Evolutionary conservation across 75 land plant species (phyloP), one percentile per base, ranked within the genome.

Genomic region (Larix kaempferi): DNA sequence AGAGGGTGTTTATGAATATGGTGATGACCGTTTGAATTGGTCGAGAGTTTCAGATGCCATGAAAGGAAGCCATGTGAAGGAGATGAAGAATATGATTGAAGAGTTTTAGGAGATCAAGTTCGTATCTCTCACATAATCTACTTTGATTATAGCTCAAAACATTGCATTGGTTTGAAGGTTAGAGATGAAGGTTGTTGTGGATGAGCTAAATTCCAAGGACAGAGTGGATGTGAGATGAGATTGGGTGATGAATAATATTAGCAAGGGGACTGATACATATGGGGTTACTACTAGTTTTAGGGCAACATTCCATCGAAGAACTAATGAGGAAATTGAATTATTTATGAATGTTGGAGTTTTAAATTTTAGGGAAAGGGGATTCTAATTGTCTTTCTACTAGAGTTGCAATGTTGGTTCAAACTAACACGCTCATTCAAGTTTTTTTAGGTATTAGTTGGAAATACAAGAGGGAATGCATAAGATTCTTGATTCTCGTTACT

Each of bases 371-470:
- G 62, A 27, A 11, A 2, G 41, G 22, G n/a, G 86, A 57, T 22
- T 37, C 13, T 2, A 83, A 29, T 26, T 49, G 54, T 49, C 81
- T 92, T 23, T 77, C 96, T 19, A 76, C 97, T 22, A 78, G 91
- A 27, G 90, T 77, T 17, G 84, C 87, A 33, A 92, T 92, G 89
- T 83, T 92, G 58, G 94, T 92, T 12, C 69, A 93, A 5, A 89
- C 90, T 13, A 91, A 91, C 71, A 90, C 86, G 10, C 84, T 91
- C 57, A 78, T 91, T 86, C 94, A 90, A 57, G 93, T 93, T 71
- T 91, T 80, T 80, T 91, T 93, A 4, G 94, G 94, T 15, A 91
- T 90, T 62, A 78, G 93, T 35, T 92, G 90, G 93, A 88, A 77
- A 63, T 92, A 26, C 75, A 90, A 3, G 88, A 86, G 26, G 83